Evolutionary conservation across 2,329 filamentous ascomycete species (phyloP), one percentile per base, ranked within the genome.

Genomic region (Calonectria pteridis): DNA sequence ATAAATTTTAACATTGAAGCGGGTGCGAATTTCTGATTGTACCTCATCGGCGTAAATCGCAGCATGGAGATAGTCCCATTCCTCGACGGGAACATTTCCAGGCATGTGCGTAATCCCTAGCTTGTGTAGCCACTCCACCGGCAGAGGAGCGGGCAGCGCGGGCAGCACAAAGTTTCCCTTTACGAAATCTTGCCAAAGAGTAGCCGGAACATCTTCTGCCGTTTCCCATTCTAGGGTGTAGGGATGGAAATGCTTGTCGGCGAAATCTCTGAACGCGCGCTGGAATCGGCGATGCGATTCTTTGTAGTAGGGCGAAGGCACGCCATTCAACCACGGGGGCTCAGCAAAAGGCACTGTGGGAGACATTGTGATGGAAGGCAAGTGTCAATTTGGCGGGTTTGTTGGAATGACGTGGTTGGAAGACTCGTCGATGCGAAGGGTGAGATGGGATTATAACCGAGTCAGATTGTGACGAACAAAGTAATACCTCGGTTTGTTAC

Each of bases 251-350:
- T 95, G 86, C 77, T 93, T 87, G 64, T 89, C 87, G 58, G 94
- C 86, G 81, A 95, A 95, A 7, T 87, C 88, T 43, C 92, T 91
- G 81, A 92, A 93, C 75, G 89, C 90, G 81, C 91, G 90, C 82
- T 95, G 93, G 87, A 92, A 94, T 80, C 85, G 86, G 18, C 87
- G 86, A 81, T 95, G 93, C 5, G 91, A 91, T 4, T 89, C 87
- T 29, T 89, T 92, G 85, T 94, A 94, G 85, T 94, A 94, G 16
- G 93, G 91, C 0, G 92, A 94, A 0, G 93, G 94, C 3, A 94
- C 86, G 67, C 93, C 93, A 77, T 87, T 87, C 59, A 95, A 88
- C 85, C 93, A 95, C 1, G 93, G 89, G 1, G 94, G 94, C 78
- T 95, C 94, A 6, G 92, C 92, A 85, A 95, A 94, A 65, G 94